These are phyloP conservation scores for Cyclotella atomus DNA, from an alignment of 108 stramenopile species.

Conservation along the genomic window DNA sequence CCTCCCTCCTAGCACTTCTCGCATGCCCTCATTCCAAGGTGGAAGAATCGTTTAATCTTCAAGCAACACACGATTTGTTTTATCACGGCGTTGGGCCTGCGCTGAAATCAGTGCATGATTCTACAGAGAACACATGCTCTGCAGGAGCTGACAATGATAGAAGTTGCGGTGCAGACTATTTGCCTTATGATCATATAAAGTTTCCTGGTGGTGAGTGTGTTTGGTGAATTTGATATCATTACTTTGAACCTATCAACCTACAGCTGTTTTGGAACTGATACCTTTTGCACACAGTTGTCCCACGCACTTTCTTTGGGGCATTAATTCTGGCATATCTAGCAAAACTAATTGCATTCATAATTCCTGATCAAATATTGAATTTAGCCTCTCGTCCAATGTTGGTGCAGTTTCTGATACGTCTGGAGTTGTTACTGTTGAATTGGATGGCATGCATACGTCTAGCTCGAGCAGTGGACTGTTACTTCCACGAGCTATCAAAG, in stretches of 20 bases:
- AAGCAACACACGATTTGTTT: conserved; percentile 94
- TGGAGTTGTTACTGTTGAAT: conserved; percentile 55
- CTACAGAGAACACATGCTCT: not conserved
- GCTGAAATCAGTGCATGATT: conserved; percentile 17
- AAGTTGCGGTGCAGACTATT: not conserved
- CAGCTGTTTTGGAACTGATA: not conserved
- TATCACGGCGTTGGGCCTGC: conserved; percentile 74
- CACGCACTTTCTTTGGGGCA: conserved; percentile 82
- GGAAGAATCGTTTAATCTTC: conserved; percentile 98
- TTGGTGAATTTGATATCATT: not conserved
- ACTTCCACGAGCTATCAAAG: conserved; percentile 11
- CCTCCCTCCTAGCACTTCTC: conserved; percentile 52
- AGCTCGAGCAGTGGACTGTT: conserved; percentile 49
- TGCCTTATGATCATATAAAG: conserved; percentile 77
- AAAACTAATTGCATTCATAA: conserved; percentile 40
- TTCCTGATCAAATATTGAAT: conserved; percentile 47
- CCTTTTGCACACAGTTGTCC: conserved; percentile 59
- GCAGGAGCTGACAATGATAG: not conserved
- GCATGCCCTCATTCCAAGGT: conserved; percentile 95
- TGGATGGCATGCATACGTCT: conserved; percentile 68
- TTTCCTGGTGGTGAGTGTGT: conserved; percentile 51
- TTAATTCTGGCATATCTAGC: conserved; percentile 58
- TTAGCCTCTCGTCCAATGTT: conserved; percentile 56
- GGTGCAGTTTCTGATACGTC: conserved; percentile 71
- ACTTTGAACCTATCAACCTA: not conserved